Percentiles rank a stretch among this genome's conserved stretches.
Conservation (phyloP, 1,139 yeast genomes). For the Saccharomyces hybrid region DNA sequence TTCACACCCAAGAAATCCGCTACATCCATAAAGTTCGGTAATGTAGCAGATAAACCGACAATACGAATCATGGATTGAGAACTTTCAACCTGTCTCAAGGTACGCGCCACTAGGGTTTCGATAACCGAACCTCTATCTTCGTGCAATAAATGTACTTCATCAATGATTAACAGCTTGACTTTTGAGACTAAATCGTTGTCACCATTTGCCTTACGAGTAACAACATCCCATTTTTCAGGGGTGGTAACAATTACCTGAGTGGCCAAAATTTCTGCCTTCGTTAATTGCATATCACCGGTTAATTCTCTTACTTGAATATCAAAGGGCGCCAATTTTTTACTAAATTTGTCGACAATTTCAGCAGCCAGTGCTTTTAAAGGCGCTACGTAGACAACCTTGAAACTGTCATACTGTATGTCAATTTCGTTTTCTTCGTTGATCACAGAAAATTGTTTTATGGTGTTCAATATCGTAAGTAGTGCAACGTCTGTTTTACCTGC, state of each 20-base stretch:
- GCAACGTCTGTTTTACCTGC: constrained; percentile 99
- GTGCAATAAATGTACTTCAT: constrained; percentile 92
- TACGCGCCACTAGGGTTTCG: constrained; percentile 92
- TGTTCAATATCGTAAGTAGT: constrained; percentile 67
- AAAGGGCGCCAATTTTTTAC: constrained; percentile 70
- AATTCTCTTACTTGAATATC: constrained; percentile 82
- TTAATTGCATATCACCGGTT: constrained; percentile 95
- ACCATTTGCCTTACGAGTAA: constrained; percentile 75
- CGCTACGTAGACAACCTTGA: constrained; percentile 92
- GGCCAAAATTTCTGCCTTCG: constrained; percentile 69
- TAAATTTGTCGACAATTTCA: constrained; percentile 88
- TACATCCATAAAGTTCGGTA: constrained; percentile 90
- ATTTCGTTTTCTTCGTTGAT: constrained; percentile 45
- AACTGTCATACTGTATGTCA: constrained; percentile 69
- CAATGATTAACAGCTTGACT: constrained; percentile 82
- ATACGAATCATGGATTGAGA: constrained; percentile 91
- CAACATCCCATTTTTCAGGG: constrained; percentile 99
- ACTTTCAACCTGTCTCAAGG: constrained; percentile 88
- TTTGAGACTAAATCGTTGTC: constrained; percentile 82
- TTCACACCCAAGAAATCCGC: constrained; percentile 94
- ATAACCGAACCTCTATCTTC: constrained; percentile 98
- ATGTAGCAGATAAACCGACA: constrained; percentile 93
- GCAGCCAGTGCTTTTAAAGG: constrained; percentile 96
- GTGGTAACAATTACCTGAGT: constrained; percentile 94
- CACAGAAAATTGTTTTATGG: constrained; percentile 55